Evolutionary conservation across 805 yeast genomes (phyloP).

Genomic region (Spathaspora hagerdaliae): DNA sequence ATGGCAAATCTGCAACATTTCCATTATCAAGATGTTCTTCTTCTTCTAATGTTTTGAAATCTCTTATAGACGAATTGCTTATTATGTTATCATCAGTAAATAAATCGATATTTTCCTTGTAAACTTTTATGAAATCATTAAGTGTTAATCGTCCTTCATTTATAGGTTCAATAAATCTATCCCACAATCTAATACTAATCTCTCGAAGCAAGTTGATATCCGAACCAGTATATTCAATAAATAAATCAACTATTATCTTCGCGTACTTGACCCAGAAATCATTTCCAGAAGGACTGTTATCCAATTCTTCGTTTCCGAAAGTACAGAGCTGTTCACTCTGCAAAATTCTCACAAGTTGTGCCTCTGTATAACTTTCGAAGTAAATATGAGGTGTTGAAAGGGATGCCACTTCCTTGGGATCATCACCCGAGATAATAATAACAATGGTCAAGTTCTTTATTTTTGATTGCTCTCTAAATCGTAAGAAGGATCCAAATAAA

Average conservation of each 20-base stretch:
- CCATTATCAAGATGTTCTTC: conserved; percentile 16
- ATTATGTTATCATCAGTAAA: conserved; percentile 27
- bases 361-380: conserved; percentile 35
- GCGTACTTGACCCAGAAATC: conserved; percentile 42
- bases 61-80: conserved; percentile 25
- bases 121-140: conserved; percentile 31
- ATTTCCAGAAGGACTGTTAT: conserved; percentile 9
- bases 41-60: conserved; percentile 19
- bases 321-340: conserved; percentile 22
- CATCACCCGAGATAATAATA: conserved; percentile 38
- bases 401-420: conserved; percentile 34
- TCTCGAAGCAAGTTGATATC: conserved; percentile 34
- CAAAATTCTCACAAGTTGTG: conserved; percentile 35
- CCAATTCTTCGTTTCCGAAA: conserved; percentile 17
- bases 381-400: conserved; percentile 36
- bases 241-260: conserved; percentile 43
- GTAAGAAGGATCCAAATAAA: conserved; percentile 35
- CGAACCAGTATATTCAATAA: conserved; percentile 41
- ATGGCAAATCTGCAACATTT: conserved; percentile 46
- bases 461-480: conserved; percentile 40
- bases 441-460: conserved; percentile 32
- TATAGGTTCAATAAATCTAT: conserved; percentile 25
- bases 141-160: conserved; percentile 15
- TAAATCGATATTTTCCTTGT: conserved; percentile 24
- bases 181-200: conserved; percentile 31